Evolutionary conservation across 805 yeast species (phyloP), one percentile per base, ranked within the genome.

Genomic region (Hanseniaspora jakobsenii): DNA sequence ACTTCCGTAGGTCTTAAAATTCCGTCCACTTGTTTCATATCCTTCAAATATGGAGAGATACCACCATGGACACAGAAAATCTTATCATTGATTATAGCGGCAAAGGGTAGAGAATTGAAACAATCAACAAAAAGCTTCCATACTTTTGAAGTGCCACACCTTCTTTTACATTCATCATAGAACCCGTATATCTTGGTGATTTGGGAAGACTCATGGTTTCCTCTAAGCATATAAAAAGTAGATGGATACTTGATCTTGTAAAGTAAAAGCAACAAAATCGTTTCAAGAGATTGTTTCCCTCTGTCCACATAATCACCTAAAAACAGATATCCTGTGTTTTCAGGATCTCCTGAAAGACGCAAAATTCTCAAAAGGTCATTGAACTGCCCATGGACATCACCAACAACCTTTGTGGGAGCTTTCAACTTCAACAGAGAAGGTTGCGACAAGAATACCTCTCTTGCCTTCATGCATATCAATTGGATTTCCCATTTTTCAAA

Each of bases 281-380:
- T 91, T 61, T 91, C 98, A 47, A 91, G 66, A 3, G 93, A 80
- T 64, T 91, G 98, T 62, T 91, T 91, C 47, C 98, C 98, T 52
- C 98, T 73, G 65, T 91, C 98, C 38, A 91, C 98, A 61, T 91
- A 91, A 64, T 91, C 98, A 23, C 98, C 98, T 37, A 91, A 64
- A 55, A 91, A 89, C 52, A 91, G 66, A 63, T 86, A 91, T 62
- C 91, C 91, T 12, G 95, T 76, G 50, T 81, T 73, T 2, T 97
- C 97, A 4, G 98, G 98, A 63, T 89, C 84, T 18, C 98, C 98
- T 66, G 97, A 87, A 66, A 86, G 81, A 47, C 94, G 85, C 63
- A 91, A 85, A 48, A 91, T 72, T 52, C 98, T 74, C 51, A 91
- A 75, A 50, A 91, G 68, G 63, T 91, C 98, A 41, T 82, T 81